phyloP scores from a whole-genome alignment of 495 filamentous ascomycete species.

The Hypoxylon perforatum region DNA sequence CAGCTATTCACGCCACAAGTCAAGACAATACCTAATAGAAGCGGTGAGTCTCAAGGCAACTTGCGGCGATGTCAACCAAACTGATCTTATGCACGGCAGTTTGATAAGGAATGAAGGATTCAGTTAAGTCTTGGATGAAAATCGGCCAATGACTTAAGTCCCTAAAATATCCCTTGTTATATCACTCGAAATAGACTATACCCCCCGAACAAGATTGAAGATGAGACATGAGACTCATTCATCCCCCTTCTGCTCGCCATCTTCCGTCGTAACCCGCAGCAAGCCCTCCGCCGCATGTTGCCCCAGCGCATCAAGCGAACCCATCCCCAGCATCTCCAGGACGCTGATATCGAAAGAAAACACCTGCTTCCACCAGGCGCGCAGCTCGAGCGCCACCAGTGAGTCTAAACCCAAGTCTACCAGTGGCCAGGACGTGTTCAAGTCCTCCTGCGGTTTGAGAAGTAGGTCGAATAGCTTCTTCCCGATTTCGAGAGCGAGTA shows the following conservation, averaged over 20 bases:
- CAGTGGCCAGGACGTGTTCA: constrained; percentile 50
- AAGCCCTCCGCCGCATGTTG: constrained; percentile 16
- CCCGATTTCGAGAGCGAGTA: constrained; percentile 46
- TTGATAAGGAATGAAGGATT: no score
- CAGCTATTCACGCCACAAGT: no score
- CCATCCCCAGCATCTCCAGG: constrained; percentile 39
- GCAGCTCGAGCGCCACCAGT: constrained; percentile 60
- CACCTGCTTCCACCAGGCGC: constrained; percentile 56
- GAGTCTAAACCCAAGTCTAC: constrained; percentile 56
- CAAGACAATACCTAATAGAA: no score
- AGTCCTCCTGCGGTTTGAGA: constrained; percentile 53
- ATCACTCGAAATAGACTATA: neutral
- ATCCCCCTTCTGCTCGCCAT: constrained; percentile 15
- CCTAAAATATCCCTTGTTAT: neutral
- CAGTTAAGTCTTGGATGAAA: no score
- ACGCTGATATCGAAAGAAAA: constrained; percentile 48
- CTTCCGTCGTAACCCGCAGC: constrained; percentile 16
- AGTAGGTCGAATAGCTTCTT: constrained; percentile 51
- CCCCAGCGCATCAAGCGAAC: constrained; percentile 30
- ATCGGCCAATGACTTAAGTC: no score
- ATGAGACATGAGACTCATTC: constrained; percentile 3
- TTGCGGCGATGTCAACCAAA: no score
- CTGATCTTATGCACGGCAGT: no score
- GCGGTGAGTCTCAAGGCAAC: no score
- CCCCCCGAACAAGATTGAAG: neutral